Conservation (phyloP, 768 basidiomycete genomes). For the Lentinula sp. region DNA sequence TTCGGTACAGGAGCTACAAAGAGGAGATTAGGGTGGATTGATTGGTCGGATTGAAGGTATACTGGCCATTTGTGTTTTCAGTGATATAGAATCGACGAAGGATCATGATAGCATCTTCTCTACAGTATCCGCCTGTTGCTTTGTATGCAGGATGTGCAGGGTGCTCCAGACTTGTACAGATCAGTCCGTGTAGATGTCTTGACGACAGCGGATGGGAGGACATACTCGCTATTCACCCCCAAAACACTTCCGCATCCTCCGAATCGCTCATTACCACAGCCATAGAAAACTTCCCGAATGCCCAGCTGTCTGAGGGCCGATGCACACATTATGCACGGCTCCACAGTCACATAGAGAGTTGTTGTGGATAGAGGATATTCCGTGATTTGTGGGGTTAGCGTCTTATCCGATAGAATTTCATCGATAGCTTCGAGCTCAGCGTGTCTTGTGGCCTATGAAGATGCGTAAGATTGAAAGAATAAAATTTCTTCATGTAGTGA, state of each 20-base stretch:
- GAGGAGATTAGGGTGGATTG: constrained; percentile 6
- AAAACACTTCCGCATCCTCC: constrained; percentile 96
- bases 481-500: not conserved
- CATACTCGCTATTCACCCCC: constrained; percentile 74
- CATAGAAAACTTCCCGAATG: constrained; percentile 85
- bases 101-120: constrained; percentile 85
- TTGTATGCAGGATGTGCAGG: constrained; percentile 69
- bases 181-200: not conserved
- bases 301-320: constrained; percentile 92
- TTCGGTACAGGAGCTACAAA: constrained; percentile 80
- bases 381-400: constrained; percentile 44
- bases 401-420: constrained; percentile 61
- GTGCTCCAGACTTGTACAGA: constrained; percentile 51
- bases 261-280: constrained; percentile 93
- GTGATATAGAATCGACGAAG: constrained; percentile 87
- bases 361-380: constrained; percentile 69
- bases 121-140: constrained; percentile 69
- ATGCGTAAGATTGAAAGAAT: not conserved
- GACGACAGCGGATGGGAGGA: constrained; percentile 4
- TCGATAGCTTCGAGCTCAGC: constrained; percentile 98
- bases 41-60: constrained; percentile 5
- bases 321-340: constrained; percentile 99
- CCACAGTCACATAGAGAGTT: constrained; percentile 94
- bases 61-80: constrained; percentile 82
- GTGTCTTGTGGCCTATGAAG: constrained; percentile 84